These are phyloP conservation scores for Hanseniaspora gamundiae DNA, from an alignment of 1,139 yeast species.

Conservation along the genomic window DNA sequence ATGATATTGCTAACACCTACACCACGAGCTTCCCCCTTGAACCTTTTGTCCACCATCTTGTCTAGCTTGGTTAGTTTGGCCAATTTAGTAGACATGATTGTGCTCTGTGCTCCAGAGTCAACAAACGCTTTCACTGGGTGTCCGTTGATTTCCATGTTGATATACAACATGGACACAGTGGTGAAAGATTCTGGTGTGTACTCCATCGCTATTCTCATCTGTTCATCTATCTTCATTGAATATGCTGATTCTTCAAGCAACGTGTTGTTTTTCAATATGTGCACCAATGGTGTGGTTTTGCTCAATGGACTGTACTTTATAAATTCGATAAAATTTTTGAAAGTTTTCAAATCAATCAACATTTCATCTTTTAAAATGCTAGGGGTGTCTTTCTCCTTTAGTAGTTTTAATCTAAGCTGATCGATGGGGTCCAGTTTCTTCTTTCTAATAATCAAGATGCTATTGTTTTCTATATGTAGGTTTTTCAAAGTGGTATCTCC, in stretches of 20 bases:
- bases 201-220: slow-evolving; percentile 68
- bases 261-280: slow-evolving; percentile 4
- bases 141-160: slow-evolving; percentile 68
- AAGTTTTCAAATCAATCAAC: slow-evolving; percentile 1
- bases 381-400: slow-evolving; percentile 16
- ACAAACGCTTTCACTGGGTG: slow-evolving; percentile 80
- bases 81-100: slow-evolving; percentile 65
- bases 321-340: slow-evolving; percentile 6
- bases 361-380: slow-evolving; percentile 6
- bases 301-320: slow-evolving; percentile 3
- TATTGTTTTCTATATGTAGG: slow-evolving; percentile 38
- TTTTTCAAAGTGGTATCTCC: slow-evolving; percentile 31
- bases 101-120: slow-evolving; percentile 91
- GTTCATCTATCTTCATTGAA: slow-evolving; percentile 66
- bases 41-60: slow-evolving; percentile 69
- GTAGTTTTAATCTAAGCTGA: slow-evolving; percentile 35
- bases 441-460: slow-evolving; percentile 37
- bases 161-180: slow-evolving; percentile 70
- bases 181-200: slow-evolving; percentile 86
- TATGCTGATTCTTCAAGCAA: slow-evolving; percentile 5
- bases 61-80: slow-evolving; percentile 64
- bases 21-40: slow-evolving; percentile 75
- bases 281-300: slow-evolving; percentile 3
- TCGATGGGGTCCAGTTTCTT: slow-evolving; percentile 28
- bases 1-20: slow-evolving; percentile 73